Evolutionary conservation across 257 asterid genomes (phyloP), one percentile per base, ranked within the genome.

Genomic region (Ehretia macrophylla): DNA sequence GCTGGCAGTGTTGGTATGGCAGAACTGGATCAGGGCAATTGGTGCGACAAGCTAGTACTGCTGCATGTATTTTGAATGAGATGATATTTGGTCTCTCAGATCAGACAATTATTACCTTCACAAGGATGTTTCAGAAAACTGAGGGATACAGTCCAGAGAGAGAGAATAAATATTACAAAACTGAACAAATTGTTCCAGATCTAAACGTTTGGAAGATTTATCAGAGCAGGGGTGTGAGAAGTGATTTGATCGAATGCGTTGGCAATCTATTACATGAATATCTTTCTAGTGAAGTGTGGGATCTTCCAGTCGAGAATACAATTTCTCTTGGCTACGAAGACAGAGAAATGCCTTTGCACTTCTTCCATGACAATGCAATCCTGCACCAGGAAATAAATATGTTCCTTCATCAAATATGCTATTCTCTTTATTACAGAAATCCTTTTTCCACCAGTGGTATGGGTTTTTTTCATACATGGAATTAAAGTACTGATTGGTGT

Each of bases 231-330:
- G 73, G 66, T 55, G 73, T 83, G 48, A 78, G 80, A 75, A 65
- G 59, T 73, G 81, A 73, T 60, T 71, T 89, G 74, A 66, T 85
- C 59, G 94, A 86, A 66, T 80, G 90, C 74, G 72, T 89, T 52
- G 99, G 99, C 66, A 72, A 77, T 67, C 72, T 89, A 76, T 67
- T 89, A 50, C 97, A 89, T 59, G 99, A 93, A 79, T 93, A 85
- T 75, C 82, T 93, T 66, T 81, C 99, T 32, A 79, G 89, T 68
- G 99, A 93, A 85, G 27, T 93, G 55, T 93, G 99, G 99, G 78
- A 74, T 74, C 95, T 93, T 63, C 99, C 97, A 20, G 73, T 89
- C 59, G 87, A 74, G 62, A 64, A 69, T 67, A 65, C 78, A 37
- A 62, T 83, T 70, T 76, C 91, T 27, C 69, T 35, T 59, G 42